These are phyloP conservation scores for Stentor coeruleus DNA, from an alignment of 73 alveolate genomes.

Conservation along the genomic window DNA sequence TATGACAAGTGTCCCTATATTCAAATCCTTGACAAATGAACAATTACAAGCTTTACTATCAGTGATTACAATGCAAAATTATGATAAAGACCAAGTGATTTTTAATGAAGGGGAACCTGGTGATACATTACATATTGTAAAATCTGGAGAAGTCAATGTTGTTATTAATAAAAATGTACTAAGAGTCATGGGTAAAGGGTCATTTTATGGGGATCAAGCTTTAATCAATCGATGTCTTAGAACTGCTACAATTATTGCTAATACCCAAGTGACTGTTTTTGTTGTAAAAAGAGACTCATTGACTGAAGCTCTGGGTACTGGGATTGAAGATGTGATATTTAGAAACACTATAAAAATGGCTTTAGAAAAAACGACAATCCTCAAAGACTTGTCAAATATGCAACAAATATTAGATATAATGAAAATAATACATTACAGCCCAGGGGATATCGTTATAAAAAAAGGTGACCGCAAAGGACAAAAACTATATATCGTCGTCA, in stretches of 20 bases:
- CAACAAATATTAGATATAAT: neutral
- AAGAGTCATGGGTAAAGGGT: neutral
- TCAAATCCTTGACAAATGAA: neutral
- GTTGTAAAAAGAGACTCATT: neutral
- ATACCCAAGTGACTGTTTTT: neutral
- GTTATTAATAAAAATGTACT: neutral
- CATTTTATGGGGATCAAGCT: conserved; percentile 1
- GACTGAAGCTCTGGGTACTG: neutral
- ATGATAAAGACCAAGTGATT: neutral
- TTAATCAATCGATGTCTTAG: neutral
- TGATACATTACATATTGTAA: neutral
- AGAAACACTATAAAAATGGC: neutral
- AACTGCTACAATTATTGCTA: neutral
- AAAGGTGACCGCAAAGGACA: neutral
- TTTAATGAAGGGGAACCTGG: neutral
- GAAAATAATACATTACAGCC: neutral
- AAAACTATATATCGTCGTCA: neutral
- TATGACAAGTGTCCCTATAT: neutral
- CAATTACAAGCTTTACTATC: neutral
- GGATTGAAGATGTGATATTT: neutral
- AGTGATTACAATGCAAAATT: neutral
- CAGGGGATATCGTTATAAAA: neutral
- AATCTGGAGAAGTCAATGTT: neutral
- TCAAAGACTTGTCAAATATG: neutral
- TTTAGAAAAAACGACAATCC: neutral